Evolutionary conservation across 257 asterid genomes (phyloP).

Genomic region (Coffea eugenioides): DNA sequence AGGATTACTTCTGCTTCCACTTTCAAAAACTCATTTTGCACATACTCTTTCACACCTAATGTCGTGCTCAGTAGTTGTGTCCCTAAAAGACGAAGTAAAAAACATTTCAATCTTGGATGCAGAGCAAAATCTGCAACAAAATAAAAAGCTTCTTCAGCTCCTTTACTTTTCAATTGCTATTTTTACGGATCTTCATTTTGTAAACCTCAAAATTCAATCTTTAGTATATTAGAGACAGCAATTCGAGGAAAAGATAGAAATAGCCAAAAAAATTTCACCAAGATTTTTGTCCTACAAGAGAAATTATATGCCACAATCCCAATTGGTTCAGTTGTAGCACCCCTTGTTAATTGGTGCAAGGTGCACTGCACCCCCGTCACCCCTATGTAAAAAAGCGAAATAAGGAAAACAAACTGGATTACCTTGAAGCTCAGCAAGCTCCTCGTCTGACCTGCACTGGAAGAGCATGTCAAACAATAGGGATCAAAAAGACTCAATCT

Average conservation of each 20-base stretch:
- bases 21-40: constrained; percentile 62
- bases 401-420: background rate
- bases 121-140: background rate
- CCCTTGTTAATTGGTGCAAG: too few species aligned
- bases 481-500: constrained; percentile 27
- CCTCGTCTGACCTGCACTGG: constrained; percentile 99
- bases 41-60: constrained; percentile 80
- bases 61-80: constrained; percentile 89
- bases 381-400: background rate
- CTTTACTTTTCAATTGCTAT: background rate
- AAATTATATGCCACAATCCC: background rate
- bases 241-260: background rate
- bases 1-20: constrained; percentile 70
- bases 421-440: constrained; percentile 97
- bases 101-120: background rate
- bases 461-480: constrained; percentile 45
- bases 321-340: too few species aligned
- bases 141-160: background rate
- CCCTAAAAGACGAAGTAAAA: constrained; percentile 42
- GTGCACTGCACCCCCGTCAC: too few species aligned
- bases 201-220: background rate
- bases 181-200: background rate
- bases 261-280: background rate
- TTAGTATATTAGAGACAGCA: too few species aligned
- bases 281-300: background rate